Conservation (phyloP, 2,329 filamentous ascomycete genomes). For the Aspergillus fructus region DNA sequence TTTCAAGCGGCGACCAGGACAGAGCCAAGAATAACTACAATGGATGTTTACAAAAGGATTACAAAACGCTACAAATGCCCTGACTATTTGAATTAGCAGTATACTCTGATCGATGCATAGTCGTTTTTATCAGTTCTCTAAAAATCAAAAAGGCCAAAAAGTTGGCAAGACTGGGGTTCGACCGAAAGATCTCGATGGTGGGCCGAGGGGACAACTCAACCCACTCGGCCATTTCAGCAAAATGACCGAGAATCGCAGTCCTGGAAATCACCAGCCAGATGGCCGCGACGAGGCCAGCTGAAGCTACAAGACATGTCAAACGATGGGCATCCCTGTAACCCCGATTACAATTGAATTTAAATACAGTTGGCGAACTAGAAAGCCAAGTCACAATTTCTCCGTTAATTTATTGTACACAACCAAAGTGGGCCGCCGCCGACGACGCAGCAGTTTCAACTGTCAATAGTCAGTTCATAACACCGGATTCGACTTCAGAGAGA, state of each 20-base stretch:
- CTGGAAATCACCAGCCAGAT: too few relatives aligned
- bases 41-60: neutral
- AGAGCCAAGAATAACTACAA: neutral
- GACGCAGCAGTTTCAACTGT: neutral
- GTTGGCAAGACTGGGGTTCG: neutral
- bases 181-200: neutral
- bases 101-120: too few relatives aligned
- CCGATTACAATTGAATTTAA: too few relatives aligned
- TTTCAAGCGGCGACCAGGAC: neutral
- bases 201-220: neutral
- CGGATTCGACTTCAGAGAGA: neutral
- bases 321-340: too few relatives aligned
- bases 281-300: too few relatives aligned
- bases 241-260: neutral
- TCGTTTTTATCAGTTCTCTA: neutral
- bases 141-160: neutral
- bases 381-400: neutral
- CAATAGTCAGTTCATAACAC: neutral
- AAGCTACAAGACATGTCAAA: too few relatives aligned
- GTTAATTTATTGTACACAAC: neutral
- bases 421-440: neutral
- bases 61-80: too few relatives aligned
- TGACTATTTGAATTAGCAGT: too few relatives aligned
- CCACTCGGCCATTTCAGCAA: slow-evolving; percentile 2
- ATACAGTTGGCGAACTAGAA: neutral